Evolutionary conservation across 805 yeast species (phyloP).

Genomic region (Sugiyamaella chiloensis): DNA sequence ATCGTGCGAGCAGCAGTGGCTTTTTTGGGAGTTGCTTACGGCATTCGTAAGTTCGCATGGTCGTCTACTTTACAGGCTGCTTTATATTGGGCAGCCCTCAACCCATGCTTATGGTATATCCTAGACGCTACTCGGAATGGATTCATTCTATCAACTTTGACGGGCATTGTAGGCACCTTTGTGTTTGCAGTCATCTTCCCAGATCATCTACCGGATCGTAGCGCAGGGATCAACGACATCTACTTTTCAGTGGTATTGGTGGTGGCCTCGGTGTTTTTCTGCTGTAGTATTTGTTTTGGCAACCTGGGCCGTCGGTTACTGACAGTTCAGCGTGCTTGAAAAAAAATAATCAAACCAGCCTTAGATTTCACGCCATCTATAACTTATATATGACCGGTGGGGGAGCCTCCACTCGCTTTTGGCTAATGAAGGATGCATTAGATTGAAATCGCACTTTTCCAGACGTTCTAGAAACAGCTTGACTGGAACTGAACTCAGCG

Average conservation of each 20-base stretch:
- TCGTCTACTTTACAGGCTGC: conserved; percentile 36
- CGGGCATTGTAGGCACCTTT: conserved; percentile 33
- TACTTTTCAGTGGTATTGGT: conserved; percentile 30
- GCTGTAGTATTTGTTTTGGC: conserved; percentile 38
- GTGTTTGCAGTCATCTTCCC: conserved; percentile 28
- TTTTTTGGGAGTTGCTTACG: conserved; percentile 38
- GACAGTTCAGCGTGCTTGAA: conserved; percentile 13
- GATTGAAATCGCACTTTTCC: conserved; percentile 63
- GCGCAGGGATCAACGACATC: conserved; percentile 22
- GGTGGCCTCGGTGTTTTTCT: conserved; percentile 32
- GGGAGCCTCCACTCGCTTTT: conserved; percentile 64
- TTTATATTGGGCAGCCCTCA: conserved; percentile 35
- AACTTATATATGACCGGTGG: conserved; percentile 53
- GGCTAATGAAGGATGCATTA: conserved; percentile 43
- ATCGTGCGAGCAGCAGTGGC: conserved; percentile 39
- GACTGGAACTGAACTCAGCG: conserved; percentile 65
- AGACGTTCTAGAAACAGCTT: conserved; percentile 57
- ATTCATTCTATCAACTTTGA: conserved; percentile 31
- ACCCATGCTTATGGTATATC: conserved; percentile 40
- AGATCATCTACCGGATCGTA: conserved; percentile 19
- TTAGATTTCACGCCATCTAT: conserved; percentile 40
- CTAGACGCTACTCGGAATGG: conserved; percentile 38
- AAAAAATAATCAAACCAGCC: no score
- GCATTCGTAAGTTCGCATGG: conserved; percentile 38
- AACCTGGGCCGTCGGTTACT: conserved; percentile 37